Evolutionary conservation across 768 basidiomycete species (phyloP).

Genomic region (button mushroom (Agaricus bisporus)): DNA sequence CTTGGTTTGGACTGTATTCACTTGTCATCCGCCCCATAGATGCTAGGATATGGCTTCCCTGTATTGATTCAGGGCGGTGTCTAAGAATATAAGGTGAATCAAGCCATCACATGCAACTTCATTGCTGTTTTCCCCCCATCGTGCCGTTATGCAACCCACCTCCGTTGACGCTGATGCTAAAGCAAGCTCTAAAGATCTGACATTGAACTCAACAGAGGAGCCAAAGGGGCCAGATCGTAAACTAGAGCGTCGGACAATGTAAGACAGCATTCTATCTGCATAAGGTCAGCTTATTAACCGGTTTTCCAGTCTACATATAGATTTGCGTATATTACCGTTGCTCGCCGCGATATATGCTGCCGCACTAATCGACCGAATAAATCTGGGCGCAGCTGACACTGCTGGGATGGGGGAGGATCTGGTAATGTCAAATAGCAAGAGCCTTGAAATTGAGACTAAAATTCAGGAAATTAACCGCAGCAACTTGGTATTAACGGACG

Average conservation of each 20-base stretch:
- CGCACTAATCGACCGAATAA: constrained; percentile 28
- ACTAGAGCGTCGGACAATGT: constrained; percentile 34
- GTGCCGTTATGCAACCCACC: not conserved
- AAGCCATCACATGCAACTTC: not conserved
- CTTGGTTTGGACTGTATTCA: too few species aligned
- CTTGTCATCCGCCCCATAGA: too few species aligned
- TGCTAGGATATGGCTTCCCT: not conserved
- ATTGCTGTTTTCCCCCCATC: not conserved
- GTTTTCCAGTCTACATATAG: constrained; percentile 22
- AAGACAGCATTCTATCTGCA: not conserved
- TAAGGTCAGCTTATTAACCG: not conserved
- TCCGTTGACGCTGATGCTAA: constrained; percentile 1
- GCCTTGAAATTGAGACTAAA: not conserved
- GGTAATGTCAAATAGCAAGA: constrained; percentile 14
- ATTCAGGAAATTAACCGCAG: constrained; percentile 1
- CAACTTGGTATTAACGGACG: constrained; percentile 17
- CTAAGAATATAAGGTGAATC: not conserved
- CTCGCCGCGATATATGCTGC: constrained; percentile 28
- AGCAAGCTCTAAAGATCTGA: not conserved
- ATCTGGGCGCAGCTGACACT: constrained; percentile 27
- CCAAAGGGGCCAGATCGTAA: not conserved
- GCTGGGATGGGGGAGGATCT: constrained; percentile 31
- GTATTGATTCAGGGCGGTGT: too few species aligned
- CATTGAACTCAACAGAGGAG: not conserved
- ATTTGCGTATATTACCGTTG: constrained; percentile 29